Evolutionary conservation across 495 filamentous ascomycete species (phyloP).

Genomic region (Clohesyomyces aquaticus): DNA sequence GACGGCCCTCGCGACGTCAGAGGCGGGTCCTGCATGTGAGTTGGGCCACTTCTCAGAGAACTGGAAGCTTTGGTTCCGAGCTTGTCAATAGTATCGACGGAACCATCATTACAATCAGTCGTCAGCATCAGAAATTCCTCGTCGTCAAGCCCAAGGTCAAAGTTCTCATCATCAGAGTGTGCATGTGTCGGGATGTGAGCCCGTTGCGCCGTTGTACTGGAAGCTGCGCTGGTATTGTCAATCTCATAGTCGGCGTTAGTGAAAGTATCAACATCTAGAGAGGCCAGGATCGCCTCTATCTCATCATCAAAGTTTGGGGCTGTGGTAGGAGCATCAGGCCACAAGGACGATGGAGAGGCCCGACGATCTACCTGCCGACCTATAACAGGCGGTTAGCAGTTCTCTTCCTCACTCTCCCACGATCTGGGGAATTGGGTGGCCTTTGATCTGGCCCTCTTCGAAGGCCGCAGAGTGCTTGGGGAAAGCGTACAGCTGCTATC

Average conservation of each 20-base stretch:
- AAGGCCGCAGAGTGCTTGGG: background rate
- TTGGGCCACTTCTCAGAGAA: background rate
- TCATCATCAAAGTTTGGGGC: slow-evolving; percentile 6
- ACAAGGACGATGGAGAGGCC: background rate
- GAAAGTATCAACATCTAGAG: slow-evolving; percentile 14
- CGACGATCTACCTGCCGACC: no score
- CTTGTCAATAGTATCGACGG: background rate
- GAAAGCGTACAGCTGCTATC: background rate
- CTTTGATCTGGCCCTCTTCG: background rate
- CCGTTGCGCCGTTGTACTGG: background rate
- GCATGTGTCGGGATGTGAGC: no score
- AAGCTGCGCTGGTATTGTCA: background rate
- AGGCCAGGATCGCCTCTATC: slow-evolving; percentile 19
- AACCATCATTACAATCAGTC: background rate
- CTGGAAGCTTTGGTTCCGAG: background rate
- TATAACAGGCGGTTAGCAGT: background rate
- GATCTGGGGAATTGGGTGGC: background rate
- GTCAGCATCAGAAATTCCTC: slow-evolving; percentile 16
- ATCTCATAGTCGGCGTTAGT: background rate
- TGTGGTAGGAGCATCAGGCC: background rate
- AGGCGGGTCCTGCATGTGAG: background rate
- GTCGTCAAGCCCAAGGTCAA: slow-evolving; percentile 13
- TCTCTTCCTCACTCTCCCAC: background rate
- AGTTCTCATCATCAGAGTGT: slow-evolving; percentile 1
- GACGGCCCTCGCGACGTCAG: background rate